phyloP scores from a whole-genome alignment of 768 basidiomycete genomes.

The Kwoniella shandongensis region DNA sequence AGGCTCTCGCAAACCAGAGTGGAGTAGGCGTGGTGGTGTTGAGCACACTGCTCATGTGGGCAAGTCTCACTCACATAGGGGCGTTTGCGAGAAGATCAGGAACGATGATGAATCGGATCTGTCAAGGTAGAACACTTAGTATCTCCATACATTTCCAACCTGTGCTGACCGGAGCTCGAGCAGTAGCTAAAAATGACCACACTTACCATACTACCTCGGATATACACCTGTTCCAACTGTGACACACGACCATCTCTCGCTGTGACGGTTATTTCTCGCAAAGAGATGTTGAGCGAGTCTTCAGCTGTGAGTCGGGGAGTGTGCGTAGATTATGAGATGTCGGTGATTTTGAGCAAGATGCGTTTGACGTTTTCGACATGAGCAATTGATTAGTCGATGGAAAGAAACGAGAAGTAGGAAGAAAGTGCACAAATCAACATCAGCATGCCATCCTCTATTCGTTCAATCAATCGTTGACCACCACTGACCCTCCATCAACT shows the following conservation, averaged over 20 bases:
- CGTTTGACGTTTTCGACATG: not conserved
- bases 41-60: not conserved
- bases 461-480: too few relatives aligned
- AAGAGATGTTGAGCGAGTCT: constrained; percentile 94
- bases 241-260: constrained; percentile 97
- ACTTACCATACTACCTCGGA: constrained; percentile 90
- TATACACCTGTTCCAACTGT: constrained; percentile 98
- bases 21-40: not conserved
- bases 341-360: not conserved
- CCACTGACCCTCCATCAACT: constrained; percentile 87
- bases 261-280: constrained; percentile 96
- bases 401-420: too few relatives aligned
- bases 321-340: not conserved
- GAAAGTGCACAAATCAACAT: too few relatives aligned
- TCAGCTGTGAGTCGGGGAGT: constrained; percentile 66
- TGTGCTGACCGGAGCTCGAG: too few relatives aligned
- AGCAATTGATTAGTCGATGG: too few relatives aligned
- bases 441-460: too few relatives aligned
- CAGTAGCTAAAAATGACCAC: too few relatives aligned
- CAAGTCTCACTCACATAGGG: constrained; percentile 72
- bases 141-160: too few relatives aligned
- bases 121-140: not conserved
- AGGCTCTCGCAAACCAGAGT: not conserved
- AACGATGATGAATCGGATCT: constrained; percentile 86
- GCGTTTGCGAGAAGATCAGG: constrained; percentile 99